Percentiles rank a stretch among this genome's conserved stretches.
Evolutionary conservation across 345 rosid genomes (phyloP).

Genomic region (Geranium rotundifolium): DNA sequence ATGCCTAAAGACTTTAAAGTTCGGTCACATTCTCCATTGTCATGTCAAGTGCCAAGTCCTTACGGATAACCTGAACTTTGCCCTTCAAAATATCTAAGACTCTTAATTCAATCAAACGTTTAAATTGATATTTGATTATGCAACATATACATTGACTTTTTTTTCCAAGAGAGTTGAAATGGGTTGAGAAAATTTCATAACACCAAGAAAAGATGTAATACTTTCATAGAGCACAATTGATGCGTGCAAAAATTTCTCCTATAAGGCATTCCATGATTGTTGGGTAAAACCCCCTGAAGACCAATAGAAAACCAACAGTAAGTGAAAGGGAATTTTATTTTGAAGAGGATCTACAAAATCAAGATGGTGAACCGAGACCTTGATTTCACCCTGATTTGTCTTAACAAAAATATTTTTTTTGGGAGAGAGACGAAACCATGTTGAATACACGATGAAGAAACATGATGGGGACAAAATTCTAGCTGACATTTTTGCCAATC

Average conservation of each 20-base stretch:
- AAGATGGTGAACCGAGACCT: constrained; percentile 32
- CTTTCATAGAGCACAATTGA: constrained; percentile 32
- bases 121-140: no score
- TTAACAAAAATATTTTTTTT: constrained; percentile 62
- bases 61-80: no score
- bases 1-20: no score
- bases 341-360: neutral
- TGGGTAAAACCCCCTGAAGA: constrained; percentile 61
- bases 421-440: constrained; percentile 49
- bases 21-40: no score
- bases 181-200: no score
- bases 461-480: neutral
- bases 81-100: no score
- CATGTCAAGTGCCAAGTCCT: no score
- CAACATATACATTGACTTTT: no score
- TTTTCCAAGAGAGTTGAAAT: no score
- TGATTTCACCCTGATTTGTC: constrained; percentile 54
- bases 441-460: constrained; percentile 32
- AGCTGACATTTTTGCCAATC: no score
- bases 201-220: constrained; percentile 33
- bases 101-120: no score
- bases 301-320: constrained; percentile 10
- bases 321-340: constrained; percentile 3
- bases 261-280: constrained; percentile 24
- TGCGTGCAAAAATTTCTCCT: constrained; percentile 13